Percentiles rank a stretch among this genome's conserved stretches.
Evolutionary conservation across 768 basidiomycete species (phyloP).

Genomic region (Phanerodontia chrysosporium): DNA sequence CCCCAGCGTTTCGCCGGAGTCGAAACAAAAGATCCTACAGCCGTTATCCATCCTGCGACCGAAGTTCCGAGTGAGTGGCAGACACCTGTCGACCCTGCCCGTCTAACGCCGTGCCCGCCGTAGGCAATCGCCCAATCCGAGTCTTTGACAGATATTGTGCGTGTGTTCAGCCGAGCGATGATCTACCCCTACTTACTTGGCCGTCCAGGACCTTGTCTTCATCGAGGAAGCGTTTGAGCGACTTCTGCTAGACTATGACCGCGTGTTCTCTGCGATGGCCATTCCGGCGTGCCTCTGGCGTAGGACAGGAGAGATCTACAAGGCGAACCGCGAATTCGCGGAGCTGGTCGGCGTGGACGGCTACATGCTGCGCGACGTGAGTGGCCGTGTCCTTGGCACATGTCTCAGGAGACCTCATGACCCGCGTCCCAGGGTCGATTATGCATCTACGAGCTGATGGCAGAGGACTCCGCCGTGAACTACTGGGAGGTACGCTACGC

Average conservation of each 20-base stretch:
- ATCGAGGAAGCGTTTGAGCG: conserved; percentile 98
- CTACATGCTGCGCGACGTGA: conserved; percentile 80
- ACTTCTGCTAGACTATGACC: conserved; percentile 90
- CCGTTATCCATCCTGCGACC: conserved; percentile 82
- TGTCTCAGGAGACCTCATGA: not conserved
- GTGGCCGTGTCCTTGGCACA: conserved; percentile 19
- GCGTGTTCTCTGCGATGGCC: conserved; percentile 92
- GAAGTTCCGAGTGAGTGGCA: conserved; percentile 66
- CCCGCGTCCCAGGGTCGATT: conserved; percentile 60
- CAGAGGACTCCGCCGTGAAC: conserved; percentile 93
- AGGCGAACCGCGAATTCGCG: conserved; percentile 94
- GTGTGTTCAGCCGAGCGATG: conserved; percentile 17
- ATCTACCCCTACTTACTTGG: conserved; percentile 3
- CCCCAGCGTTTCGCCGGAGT: conserved; percentile 84
- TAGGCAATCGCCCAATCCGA: conserved; percentile 67
- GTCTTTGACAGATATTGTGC: conserved; percentile 72
- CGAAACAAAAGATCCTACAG: conserved; percentile 87
- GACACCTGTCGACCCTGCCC: not conserved
- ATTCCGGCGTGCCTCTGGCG: conserved; percentile 97
- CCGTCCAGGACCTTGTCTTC: conserved; percentile 79
- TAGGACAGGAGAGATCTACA: conserved; percentile 97
- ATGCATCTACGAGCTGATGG: conserved; percentile 98
- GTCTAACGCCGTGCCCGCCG: not conserved
- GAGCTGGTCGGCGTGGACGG: conserved; percentile 86
- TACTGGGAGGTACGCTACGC: conserved; percentile 82